Conservation (phyloP, 2,329 filamentous ascomycete species). For the Colletotrichum lini region DNA sequence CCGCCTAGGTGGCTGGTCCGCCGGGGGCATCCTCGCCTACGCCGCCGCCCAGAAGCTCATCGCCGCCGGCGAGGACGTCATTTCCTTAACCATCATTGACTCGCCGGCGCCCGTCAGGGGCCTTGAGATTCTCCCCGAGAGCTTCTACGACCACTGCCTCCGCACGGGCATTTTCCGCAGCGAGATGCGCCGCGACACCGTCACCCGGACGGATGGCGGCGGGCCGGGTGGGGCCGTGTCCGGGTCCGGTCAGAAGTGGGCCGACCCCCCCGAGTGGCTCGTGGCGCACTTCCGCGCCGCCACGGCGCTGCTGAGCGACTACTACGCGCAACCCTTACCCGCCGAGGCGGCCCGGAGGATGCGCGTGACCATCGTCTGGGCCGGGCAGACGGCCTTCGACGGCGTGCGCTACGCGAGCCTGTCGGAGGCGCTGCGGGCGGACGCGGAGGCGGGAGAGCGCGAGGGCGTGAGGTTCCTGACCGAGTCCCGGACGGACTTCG, state of each 20-base stretch:
- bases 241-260: conserved; percentile 58
- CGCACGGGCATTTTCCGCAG: conserved; percentile 79
- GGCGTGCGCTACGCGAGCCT: conserved; percentile 75
- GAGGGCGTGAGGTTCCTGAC: conserved; percentile 68
- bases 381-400: conserved; percentile 79
- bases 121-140: conserved; percentile 74
- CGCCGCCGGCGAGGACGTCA: conserved; percentile 69
- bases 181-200: conserved; percentile 41
- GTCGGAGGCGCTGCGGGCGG: conserved; percentile 69
- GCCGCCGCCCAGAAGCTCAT: conserved; percentile 74
- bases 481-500: conserved; percentile 80
- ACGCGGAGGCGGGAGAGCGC: conserved; percentile 59
- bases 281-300: conserved; percentile 80
- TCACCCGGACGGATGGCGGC: too few species aligned
- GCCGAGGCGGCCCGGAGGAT: conserved; percentile 72
- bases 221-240: too few species aligned
- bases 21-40: conserved; percentile 80
- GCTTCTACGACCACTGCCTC: conserved; percentile 80
- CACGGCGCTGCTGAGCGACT: conserved; percentile 77
- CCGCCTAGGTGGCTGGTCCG: conserved; percentile 82
- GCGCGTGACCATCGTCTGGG: conserved; percentile 77
- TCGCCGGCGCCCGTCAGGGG: conserved; percentile 74
- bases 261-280: conserved; percentile 78
- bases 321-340: conserved; percentile 69
- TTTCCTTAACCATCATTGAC: conserved; percentile 75